These are phyloP conservation scores for Mycena rosella DNA, from an alignment of 768 basidiomycete genomes.

Conservation along the genomic window DNA sequence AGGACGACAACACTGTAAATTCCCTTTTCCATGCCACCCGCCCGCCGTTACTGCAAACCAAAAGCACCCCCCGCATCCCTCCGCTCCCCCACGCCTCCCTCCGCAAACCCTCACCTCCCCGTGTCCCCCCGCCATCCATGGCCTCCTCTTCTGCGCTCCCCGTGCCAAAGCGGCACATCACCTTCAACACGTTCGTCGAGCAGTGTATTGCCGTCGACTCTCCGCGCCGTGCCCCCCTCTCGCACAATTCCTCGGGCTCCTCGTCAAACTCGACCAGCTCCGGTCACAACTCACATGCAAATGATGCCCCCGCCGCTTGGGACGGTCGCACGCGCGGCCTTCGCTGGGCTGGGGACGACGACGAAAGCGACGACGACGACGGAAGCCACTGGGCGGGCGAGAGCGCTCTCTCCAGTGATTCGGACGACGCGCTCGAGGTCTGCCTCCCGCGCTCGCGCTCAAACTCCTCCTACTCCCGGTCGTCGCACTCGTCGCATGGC, in stretches of 20 bases:
- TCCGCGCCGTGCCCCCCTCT: conserved; percentile 51
- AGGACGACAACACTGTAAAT: conserved; percentile 44
- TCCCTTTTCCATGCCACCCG: conserved; percentile 48
- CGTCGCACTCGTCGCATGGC: conserved; percentile 21
- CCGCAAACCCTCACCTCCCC: conserved; percentile 80
- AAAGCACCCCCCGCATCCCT: conserved; percentile 88
- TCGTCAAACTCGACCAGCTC: conserved; percentile 9
- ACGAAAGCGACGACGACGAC: conserved; percentile 46
- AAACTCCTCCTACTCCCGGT: conserved; percentile 24
- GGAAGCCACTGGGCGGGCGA: conserved; percentile 40
- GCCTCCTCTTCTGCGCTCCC: conserved; percentile 11
- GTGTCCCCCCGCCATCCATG: conserved; percentile 56
- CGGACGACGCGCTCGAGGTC: conserved; percentile 36
- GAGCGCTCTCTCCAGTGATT: conserved; percentile 34
- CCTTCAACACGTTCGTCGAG: conserved; percentile 98
- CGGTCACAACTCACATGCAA: background rate
- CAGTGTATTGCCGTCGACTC: conserved; percentile 94
- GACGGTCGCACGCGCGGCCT: conserved; percentile 36
- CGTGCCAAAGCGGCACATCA: conserved; percentile 88
- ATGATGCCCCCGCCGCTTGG: conserved; percentile 24
- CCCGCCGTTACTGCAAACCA: conserved; percentile 82
- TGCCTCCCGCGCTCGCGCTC: conserved; percentile 34
- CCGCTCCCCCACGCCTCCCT: conserved; percentile 60
- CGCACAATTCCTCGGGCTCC: conserved; percentile 16
- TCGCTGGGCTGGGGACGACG: conserved; percentile 41